These are phyloP conservation scores for Phlebopus sp. DNA, from an alignment of 1,284 basidiomycete genomes.

Conservation along the genomic window DNA sequence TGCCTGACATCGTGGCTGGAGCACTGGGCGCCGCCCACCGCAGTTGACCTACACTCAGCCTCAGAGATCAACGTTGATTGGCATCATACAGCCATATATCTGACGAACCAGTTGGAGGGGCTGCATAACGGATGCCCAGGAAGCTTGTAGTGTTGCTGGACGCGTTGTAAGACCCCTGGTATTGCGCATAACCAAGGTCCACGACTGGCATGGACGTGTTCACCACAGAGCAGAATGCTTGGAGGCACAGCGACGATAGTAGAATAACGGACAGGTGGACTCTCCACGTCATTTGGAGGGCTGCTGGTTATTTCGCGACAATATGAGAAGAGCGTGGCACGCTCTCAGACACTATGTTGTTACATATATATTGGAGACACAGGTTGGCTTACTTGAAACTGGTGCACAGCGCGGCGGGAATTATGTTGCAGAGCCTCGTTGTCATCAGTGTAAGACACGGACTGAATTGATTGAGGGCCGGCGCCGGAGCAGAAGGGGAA, in stretches of 20 bases:
- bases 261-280: neutral
- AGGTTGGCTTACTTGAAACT: too few species aligned
- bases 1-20: slow-evolving; percentile 1
- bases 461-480: too few species aligned
- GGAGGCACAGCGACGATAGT: neutral
- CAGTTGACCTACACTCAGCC: slow-evolving; percentile 1
- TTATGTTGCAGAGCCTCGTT: too few species aligned
- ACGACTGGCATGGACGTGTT: slow-evolving; percentile 2
- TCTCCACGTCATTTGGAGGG: neutral
- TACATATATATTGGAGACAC: too few species aligned
- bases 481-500: too few species aligned
- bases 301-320: too few species aligned
- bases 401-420: too few species aligned
- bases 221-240: neutral
- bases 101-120: slow-evolving; percentile 8
- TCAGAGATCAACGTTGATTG: neutral
- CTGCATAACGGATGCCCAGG: slow-evolving; percentile 12
- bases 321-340: too few species aligned
- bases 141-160: slow-evolving; percentile 9
- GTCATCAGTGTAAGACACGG: too few species aligned
- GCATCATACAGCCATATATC: neutral
- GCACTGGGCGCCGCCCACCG: slow-evolving; percentile 9
- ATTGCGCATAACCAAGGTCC: slow-evolving; percentile 11
- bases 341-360: too few species aligned
- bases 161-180: slow-evolving; percentile 5